Base-by-base conservation (phyloP, 805 yeast species). In the Suhomyces canberraensis region DNA sequence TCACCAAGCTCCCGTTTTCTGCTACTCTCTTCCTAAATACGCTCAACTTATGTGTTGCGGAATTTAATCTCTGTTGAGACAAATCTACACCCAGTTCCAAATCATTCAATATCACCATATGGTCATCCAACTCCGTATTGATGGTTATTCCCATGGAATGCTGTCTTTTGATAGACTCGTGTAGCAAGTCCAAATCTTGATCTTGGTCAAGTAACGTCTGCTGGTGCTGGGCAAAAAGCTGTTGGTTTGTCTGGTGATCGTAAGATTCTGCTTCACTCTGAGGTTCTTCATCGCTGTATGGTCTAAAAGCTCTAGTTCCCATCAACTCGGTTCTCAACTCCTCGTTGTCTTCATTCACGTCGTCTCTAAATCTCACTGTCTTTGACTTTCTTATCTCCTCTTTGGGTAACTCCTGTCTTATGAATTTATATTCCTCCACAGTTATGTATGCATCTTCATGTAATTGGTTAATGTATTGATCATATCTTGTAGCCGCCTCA, bases 1-100 rank as follows among this genome's bases (percentile, higher is more conserved):
- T 69, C 11, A 60, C 60, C 46, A 69, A 48, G 34, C 71, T 66
- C 3, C 74, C 74, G 40, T 69, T 69, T 37, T 69, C 74, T 25
- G 53, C 54, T 7, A 58, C 59, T 40, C 44, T 55, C n/a, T 54
- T 37, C 25, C 68, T 46, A 42, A 68, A 69, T 16, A 52, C 52
- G 16, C 46, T 47, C 18, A 69, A 47, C 16, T 63, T 47, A 33
- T 48, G 44, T 11, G 54, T 48, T 8, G 72, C 70, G 8, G 52
- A 51, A 37, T 52, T 52, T n/a, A 69, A 45, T 33, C 64, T 47
- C 8, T 40, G 39, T n/a, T 48, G 46, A 3, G 72, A 56, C 22
- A 40, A 36, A 31, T 66, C 73, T 8, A 66, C 70, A 1, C 73
- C 73, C 26, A 45, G 51, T 40, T 69, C 74, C 31, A 69, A 51